These are phyloP conservation scores for Fomitopsis palustris DNA, from an alignment of 1,284 basidiomycete genomes.

Conservation along the genomic window DNA sequence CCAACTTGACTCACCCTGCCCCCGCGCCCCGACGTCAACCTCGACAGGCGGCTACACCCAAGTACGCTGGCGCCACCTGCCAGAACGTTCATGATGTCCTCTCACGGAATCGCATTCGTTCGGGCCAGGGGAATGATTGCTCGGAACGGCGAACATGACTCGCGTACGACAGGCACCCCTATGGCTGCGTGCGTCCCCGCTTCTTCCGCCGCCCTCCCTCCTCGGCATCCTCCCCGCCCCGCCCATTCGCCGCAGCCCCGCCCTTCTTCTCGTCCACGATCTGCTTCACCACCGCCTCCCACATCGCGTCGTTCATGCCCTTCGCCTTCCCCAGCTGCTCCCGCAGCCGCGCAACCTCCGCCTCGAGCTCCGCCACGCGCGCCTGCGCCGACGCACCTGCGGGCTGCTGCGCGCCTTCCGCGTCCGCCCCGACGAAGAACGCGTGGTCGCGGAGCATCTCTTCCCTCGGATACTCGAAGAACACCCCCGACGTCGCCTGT, in stretches of 20 bases:
- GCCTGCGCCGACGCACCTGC: conserved; percentile 43
- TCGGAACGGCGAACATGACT: too few relatives aligned
- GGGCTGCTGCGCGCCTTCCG: conserved; percentile 23
- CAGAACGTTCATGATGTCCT: too few relatives aligned
- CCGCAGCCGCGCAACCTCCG: conserved; percentile 61
- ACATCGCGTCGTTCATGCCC: conserved; percentile 86
- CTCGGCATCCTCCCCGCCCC: conserved; percentile 7
- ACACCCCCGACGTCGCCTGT: conserved; percentile 17
- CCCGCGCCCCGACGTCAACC: not conserved
- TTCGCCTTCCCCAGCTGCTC: conserved; percentile 78
- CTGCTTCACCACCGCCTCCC: conserved; percentile 74
- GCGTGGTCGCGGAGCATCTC: conserved; percentile 61
- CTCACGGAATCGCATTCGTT: too few relatives aligned
- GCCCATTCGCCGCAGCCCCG: conserved; percentile 4
- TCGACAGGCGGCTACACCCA: too few relatives aligned
- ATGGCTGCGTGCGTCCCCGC: conserved; percentile 16
- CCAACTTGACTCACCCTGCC: not conserved
- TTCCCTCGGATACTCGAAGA: conserved; percentile 39
- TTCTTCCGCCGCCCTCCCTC: conserved; percentile 19
- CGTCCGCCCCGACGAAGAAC: conserved; percentile 46
- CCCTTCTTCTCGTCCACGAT: conserved; percentile 40
- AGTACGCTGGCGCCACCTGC: too few relatives aligned
- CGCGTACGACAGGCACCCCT: not conserved
- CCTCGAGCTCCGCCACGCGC: conserved; percentile 66
- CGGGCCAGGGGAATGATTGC: too few relatives aligned